A percentile compares a stretch with the other conserved stretches of the same genome.
These are phyloP conservation scores for Cyclotella choctawhatcheeana DNA, from an alignment of 108 stramenopile genomes.

Conservation along the genomic window DNA sequence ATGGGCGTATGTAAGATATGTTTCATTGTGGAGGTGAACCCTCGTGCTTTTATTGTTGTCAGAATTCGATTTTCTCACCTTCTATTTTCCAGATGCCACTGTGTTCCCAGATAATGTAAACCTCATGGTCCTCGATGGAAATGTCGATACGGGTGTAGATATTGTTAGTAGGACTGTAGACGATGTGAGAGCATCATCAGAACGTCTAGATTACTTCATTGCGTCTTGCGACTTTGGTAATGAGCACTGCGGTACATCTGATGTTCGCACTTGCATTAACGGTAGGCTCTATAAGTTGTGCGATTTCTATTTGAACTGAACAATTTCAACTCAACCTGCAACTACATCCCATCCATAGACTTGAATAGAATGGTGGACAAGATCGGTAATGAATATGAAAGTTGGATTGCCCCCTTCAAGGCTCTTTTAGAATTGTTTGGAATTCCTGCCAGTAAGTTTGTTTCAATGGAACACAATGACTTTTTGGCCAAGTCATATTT, in stretches of 20 bases:
- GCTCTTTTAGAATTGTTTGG: conserved; percentile 2
- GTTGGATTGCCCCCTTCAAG: conserved; percentile 5
- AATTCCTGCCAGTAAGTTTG: no score
- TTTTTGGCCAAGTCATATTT: no score
- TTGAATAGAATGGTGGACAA: conserved; percentile 8
- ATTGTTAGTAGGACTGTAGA: conserved; percentile 9
- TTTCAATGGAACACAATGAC: no score
- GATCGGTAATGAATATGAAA: conserved; percentile 9
- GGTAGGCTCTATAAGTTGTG: background rate
- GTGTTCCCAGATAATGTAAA: conserved; percentile 15
- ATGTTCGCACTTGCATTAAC: conserved; percentile 13
- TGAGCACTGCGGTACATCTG: background rate
- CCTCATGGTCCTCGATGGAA: conserved; percentile 21
- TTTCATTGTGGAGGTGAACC: no score
- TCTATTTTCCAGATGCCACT: no score
- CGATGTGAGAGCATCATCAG: background rate
- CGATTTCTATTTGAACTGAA: background rate
- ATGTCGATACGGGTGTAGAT: conserved; percentile 9
- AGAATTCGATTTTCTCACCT: no score
- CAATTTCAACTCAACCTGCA: background rate
- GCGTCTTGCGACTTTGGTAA: conserved; percentile 11
- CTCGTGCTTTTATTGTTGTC: no score
- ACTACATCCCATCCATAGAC: background rate
- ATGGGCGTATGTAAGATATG: conserved; percentile 24
- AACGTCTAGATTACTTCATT: conserved; percentile 25